Evolutionary conservation across 768 basidiomycete genomes (phyloP).

Genomic region (Lentinula sp.): DNA sequence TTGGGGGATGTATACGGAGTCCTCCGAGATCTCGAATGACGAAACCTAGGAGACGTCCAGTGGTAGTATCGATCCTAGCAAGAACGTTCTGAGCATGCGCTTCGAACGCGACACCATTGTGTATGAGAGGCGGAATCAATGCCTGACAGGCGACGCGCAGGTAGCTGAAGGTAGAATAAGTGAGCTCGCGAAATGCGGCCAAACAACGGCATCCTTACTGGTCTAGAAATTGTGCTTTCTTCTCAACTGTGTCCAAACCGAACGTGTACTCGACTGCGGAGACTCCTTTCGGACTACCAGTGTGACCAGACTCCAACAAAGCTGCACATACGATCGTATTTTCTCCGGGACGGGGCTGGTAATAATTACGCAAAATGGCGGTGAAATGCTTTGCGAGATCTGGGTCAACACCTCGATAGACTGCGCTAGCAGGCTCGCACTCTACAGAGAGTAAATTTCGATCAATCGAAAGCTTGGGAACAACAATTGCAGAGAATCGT

Average conservation of each 20-base stretch:
- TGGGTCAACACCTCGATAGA: constrained; percentile 34
- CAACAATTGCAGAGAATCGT: constrained; percentile 43
- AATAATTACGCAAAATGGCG: constrained; percentile 40
- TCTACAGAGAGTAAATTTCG: constrained; percentile 35
- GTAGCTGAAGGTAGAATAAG: constrained; percentile 27
- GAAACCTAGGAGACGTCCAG: constrained; percentile 41
- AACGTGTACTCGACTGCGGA: constrained; percentile 44
- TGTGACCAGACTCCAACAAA: constrained; percentile 47
- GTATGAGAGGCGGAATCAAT: constrained; percentile 42
- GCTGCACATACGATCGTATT: constrained; percentile 44
- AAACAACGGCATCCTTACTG: constrained; percentile 23
- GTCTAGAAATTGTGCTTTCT: constrained; percentile 40
- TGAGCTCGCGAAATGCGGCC: not conserved
- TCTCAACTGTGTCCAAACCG: constrained; percentile 37
- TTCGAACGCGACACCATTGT: constrained; percentile 56
- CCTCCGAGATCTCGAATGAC: constrained; percentile 54
- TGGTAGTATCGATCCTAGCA: constrained; percentile 35
- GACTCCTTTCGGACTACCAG: constrained; percentile 28
- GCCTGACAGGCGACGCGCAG: constrained; percentile 44
- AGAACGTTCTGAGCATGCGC: constrained; percentile 57
- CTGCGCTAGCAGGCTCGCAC: constrained; percentile 43
- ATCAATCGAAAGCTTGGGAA: constrained; percentile 43
- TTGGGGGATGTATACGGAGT: constrained; percentile 46
- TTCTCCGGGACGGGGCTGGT: constrained; percentile 31
- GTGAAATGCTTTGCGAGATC: constrained; percentile 49